phyloP scores from a whole-genome alignment of 169 alveolate genomes.

The Neospora caninum region DNA sequence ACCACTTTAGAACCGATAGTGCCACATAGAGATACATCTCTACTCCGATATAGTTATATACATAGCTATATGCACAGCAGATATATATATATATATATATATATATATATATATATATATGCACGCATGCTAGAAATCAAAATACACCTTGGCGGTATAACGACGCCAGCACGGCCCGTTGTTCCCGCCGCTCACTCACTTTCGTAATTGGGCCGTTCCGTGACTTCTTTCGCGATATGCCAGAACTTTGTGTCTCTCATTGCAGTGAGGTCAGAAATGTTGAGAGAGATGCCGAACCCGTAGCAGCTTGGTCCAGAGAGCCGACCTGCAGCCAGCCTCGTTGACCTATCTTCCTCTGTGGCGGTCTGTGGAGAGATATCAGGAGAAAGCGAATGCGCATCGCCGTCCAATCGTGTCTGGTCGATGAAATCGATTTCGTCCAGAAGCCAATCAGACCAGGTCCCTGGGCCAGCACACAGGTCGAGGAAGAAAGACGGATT shows the following conservation, averaged over 20 bases:
- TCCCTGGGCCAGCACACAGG: conserved; percentile 33
- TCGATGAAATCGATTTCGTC: conserved; percentile 21
- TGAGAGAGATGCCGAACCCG: conserved; percentile 37
- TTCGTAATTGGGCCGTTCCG: not conserved
- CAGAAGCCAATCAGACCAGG: conserved; percentile 40
- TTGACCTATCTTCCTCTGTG: not conserved
- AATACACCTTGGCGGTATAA: too few species aligned
- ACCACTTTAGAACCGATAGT: too few species aligned
- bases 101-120: too few species aligned
- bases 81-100: too few species aligned
- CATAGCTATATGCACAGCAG: too few species aligned
- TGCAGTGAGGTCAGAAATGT: not conserved
- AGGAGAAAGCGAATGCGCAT: not conserved
- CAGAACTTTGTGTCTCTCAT: conserved; percentile 7
- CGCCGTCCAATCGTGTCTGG: not conserved
- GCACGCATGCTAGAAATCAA: too few species aligned
- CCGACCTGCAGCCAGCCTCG: not conserved
- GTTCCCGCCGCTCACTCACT: not conserved
- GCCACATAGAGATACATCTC: too few species aligned
- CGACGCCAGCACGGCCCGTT: too few species aligned
- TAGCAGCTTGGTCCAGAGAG: not conserved
- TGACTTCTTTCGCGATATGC: conserved; percentile 30
- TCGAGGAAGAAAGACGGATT: conserved; percentile 26
- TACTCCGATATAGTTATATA: too few species aligned
- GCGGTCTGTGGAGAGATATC: not conserved